These are phyloP conservation scores for Eucalyptus sp. DNA, from an alignment of 345 rosid genomes.

Conservation along the genomic window DNA sequence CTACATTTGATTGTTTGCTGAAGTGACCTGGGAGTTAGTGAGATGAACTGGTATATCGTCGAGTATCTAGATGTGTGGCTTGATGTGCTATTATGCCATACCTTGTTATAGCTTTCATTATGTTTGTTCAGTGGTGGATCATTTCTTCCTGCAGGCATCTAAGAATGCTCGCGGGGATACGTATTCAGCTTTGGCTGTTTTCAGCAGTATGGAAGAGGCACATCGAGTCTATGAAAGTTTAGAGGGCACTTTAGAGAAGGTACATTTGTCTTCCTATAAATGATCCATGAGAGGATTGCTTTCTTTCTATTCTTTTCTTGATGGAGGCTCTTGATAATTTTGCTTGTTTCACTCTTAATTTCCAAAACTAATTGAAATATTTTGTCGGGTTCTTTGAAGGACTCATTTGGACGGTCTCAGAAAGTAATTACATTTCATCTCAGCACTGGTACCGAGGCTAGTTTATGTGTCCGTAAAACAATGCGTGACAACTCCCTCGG, in stretches of 20 bases:
- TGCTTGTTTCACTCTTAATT: neutral
- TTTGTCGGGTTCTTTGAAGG: conserved; percentile 21
- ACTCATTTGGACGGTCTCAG: conserved; percentile 45
- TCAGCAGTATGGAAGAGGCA: conserved; percentile 49
- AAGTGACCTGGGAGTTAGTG: neutral
- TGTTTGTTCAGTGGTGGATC: neutral
- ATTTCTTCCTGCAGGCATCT: conserved; percentile 32
- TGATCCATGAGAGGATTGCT: neutral
- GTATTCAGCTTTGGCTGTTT: conserved; percentile 38
- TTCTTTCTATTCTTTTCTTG: neutral
- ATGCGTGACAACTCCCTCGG: neutral
- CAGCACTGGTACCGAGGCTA: conserved; percentile 17
- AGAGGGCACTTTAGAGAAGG: conserved; percentile 38
- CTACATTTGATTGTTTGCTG: neutral
- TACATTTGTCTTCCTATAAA: neutral
- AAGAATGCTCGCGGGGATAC: conserved; percentile 26
- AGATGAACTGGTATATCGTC: neutral
- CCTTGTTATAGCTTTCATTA: neutral
- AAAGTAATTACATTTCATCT: conserved; percentile 29
- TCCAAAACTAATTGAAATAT: neutral
- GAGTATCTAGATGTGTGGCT: neutral
- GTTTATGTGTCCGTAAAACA: conserved; percentile 49
- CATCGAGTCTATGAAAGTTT: conserved; percentile 44
- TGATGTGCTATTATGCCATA: neutral
- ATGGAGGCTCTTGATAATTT: neutral